A percentile compares a stretch with the other conserved stretches of the same genome.
Evolutionary conservation across 1,284 basidiomycete genomes (phyloP).

Genomic region (Trichosporon sp.): DNA sequence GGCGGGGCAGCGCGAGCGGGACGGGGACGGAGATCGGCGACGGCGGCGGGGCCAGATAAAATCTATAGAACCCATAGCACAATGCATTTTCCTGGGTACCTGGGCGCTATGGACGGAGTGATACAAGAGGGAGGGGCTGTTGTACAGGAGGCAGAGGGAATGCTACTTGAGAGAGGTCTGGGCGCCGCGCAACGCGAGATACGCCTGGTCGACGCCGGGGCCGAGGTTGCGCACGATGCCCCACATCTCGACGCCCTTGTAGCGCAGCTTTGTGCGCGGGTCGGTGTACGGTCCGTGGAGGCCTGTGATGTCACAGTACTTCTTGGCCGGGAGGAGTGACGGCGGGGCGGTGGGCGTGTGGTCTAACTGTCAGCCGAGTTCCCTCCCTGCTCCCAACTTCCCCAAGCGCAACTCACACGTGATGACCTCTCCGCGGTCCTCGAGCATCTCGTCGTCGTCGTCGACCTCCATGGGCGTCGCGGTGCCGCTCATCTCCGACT

Average conservation of each 20-base stretch:
- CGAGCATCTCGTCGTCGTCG: slow-evolving; percentile 11
- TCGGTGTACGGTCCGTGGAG: slow-evolving; percentile 51
- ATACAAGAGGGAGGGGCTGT: neutral
- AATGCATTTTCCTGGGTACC: slow-evolving; percentile 4
- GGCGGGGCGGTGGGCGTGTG: slow-evolving; percentile 48
- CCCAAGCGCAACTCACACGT: slow-evolving; percentile 38
- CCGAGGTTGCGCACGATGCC: slow-evolving; percentile 47
- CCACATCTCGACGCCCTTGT: slow-evolving; percentile 50
- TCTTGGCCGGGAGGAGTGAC: slow-evolving; percentile 49
- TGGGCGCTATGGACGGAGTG: neutral
- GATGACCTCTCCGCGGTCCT: slow-evolving; percentile 39
- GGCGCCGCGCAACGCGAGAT: slow-evolving; percentile 44
- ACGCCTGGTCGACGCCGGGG: slow-evolving; percentile 48
- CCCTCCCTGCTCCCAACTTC: neutral
- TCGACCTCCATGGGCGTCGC: slow-evolving; percentile 16
- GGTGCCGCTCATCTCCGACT: slow-evolving; percentile 17
- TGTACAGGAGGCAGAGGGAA: neutral
- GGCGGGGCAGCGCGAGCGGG: neutral
- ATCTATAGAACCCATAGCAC: slow-evolving; percentile 6
- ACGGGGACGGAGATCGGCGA: neutral
- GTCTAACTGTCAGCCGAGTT: slow-evolving; percentile 28
- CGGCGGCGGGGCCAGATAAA: neutral
- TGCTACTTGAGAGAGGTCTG: slow-evolving; percentile 45
- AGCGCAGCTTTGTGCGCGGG: slow-evolving; percentile 48
- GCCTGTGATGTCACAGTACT: slow-evolving; percentile 55